phyloP scores from a whole-genome alignment of 345 rosid species.

The Conringia planisiliqua region DNA sequence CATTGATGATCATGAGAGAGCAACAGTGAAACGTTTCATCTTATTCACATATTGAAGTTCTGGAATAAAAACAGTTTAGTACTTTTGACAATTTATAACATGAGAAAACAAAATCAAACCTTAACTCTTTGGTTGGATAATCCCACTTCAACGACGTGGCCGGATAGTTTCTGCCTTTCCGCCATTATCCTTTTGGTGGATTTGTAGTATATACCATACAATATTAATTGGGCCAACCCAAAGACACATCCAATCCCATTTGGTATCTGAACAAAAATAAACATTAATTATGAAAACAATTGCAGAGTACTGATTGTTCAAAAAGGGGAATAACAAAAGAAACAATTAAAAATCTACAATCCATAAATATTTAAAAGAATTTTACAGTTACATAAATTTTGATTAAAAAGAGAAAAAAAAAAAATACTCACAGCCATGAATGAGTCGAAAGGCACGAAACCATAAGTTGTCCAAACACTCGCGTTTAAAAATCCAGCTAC shows the following conservation, averaged over 20 bases:
- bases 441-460: conserved; percentile 58
- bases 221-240: conserved; percentile 44
- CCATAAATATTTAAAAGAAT: not conserved
- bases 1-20: too few relatives aligned
- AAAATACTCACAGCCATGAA: conserved; percentile 48
- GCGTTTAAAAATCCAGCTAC: conserved; percentile 56
- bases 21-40: not conserved
- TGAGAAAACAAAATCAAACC: not conserved
- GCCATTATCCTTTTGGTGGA: conserved; percentile 46
- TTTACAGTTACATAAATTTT: not conserved
- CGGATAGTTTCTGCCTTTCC: conserved; percentile 29
- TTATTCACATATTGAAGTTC: not conserved
- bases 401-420: not conserved
- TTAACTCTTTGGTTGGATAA: conserved; percentile 19
- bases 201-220: conserved; percentile 56
- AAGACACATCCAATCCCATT: conserved; percentile 63
- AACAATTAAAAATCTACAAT: too few relatives aligned
- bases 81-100: not conserved
- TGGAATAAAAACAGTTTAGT: not conserved
- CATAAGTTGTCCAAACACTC: conserved; percentile 56
- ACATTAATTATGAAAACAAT: too few relatives aligned
- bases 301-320: too few relatives aligned
- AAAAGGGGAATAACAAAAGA: too few relatives aligned
- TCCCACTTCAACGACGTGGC: not conserved
- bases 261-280: conserved; percentile 38